A percentile compares a stretch with the other conserved stretches of the same genome.
phyloP scores from a whole-genome alignment of 2,329 filamentous ascomycete species.

The Pseudogymnoascus sp. region DNA sequence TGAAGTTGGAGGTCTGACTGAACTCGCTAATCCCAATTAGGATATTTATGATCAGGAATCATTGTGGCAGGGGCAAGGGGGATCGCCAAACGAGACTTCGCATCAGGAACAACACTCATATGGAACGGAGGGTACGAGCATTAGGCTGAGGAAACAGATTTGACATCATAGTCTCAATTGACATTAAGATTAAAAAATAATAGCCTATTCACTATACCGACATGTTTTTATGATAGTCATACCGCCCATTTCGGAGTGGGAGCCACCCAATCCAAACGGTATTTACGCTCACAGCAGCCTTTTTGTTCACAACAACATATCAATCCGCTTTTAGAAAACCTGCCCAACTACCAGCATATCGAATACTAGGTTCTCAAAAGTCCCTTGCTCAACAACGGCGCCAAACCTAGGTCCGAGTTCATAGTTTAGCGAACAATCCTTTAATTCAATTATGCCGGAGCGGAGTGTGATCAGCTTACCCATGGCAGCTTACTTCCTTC shows the following conservation, averaged over 20 bases:
- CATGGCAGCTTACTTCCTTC: slow-evolving; percentile 32
- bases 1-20: not conserved
- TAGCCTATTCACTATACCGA: not conserved
- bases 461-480: slow-evolving; percentile 24
- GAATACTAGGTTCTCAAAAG: slow-evolving; percentile 1
- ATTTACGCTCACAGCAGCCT: not conserved
- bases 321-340: not conserved
- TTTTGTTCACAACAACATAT: not conserved
- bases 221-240: not conserved
- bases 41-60: not conserved
- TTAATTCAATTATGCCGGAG: not conserved
- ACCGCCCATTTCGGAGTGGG: not conserved
- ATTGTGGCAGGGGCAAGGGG: not conserved
- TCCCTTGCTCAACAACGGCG: not conserved
- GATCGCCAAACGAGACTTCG: not conserved
- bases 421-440: not conserved
- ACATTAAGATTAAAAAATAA: not conserved
- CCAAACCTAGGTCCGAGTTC: not conserved
- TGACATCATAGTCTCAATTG: not conserved
- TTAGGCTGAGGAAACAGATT: not conserved
- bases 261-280: not conserved
- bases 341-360: not conserved
- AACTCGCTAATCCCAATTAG: not conserved
- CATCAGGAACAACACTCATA: not conserved
- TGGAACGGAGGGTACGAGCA: not conserved